These are phyloP conservation scores for Cytospora mali DNA, from an alignment of 2,329 filamentous ascomycete genomes.

Conservation along the genomic window DNA sequence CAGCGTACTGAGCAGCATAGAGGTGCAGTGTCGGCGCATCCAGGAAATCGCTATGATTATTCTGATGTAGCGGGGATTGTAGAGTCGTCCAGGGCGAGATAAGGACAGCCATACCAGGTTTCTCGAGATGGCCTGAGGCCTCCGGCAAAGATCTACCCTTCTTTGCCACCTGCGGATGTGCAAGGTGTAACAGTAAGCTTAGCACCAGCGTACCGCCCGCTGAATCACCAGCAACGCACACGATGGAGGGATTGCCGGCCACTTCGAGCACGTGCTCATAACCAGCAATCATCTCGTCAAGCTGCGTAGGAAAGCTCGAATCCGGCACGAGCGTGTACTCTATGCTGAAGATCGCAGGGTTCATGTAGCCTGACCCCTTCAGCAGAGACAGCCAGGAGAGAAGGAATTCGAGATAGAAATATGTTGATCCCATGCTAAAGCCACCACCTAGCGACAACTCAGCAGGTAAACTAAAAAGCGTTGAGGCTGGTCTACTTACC, in stretches of 20 bases:
- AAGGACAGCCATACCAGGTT: conserved; percentile 65
- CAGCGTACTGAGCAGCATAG: conserved; percentile 72
- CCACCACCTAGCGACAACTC: conserved; percentile 63
- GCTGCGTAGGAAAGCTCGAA: conserved; percentile 70
- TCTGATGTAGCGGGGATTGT: conserved; percentile 65
- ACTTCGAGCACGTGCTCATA: conserved; percentile 70
- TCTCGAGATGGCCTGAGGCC: conserved; percentile 34
- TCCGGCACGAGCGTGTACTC: conserved; percentile 83
- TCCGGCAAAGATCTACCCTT: conserved; percentile 31
- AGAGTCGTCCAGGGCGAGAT: conserved; percentile 84
- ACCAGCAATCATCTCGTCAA: conserved; percentile 69
- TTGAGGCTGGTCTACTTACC: conserved; percentile 49
- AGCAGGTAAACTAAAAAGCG: not conserved
- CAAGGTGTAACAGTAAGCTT: conserved; percentile 70
- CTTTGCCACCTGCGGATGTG: conserved; percentile 35
- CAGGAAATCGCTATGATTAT: conserved; percentile 76
- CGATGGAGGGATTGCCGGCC: conserved; percentile 58
- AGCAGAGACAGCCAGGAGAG: conserved; percentile 71
- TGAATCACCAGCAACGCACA: conserved; percentile 78
- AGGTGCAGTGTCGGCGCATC: conserved; percentile 65
- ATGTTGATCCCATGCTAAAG: conserved; percentile 78
- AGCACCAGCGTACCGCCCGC: conserved; percentile 76
- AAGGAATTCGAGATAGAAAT: conserved; percentile 86
- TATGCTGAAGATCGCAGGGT: conserved; percentile 77
- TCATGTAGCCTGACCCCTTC: conserved; percentile 65